A percentile compares a stretch with the other conserved stretches of the same genome.
Conservation (phyloP, 2,329 filamentous ascomycete species). For the Phaeosphaeriaceae sp. region DNA sequence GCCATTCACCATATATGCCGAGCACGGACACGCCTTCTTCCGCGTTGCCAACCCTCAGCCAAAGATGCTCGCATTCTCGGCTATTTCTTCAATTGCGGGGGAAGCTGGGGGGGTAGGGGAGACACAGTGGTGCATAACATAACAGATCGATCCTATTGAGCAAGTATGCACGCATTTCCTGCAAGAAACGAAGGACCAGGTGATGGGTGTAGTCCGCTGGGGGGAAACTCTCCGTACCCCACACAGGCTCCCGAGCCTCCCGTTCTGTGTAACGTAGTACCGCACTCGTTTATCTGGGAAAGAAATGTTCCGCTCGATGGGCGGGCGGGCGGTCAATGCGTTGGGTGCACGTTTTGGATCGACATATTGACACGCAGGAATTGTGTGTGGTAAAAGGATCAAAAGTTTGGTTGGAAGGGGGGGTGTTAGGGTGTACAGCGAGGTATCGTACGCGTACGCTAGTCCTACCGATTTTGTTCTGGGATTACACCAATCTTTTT, state of each 20-base stretch:
- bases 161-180: not conserved
- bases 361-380: too few relatives aligned
- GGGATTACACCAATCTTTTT: too few relatives aligned
- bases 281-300: slow-evolving; percentile 3
- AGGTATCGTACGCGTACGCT: too few relatives aligned
- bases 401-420: too few relatives aligned
- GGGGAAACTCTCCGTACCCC: too few relatives aligned
- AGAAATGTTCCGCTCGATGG: slow-evolving; percentile 3
- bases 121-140: too few relatives aligned
- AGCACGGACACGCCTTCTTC: not conserved
- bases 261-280: slow-evolving; percentile 13
- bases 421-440: too few relatives aligned
- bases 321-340: not conserved
- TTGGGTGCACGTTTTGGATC: too few relatives aligned
- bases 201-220: slow-evolving; percentile 8
- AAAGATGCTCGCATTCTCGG: not conserved
- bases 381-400: too few relatives aligned
- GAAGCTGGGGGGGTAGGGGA: too few relatives aligned
- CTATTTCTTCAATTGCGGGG: slow-evolving; percentile 10
- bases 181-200: slow-evolving; percentile 12
- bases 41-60: not conserved
- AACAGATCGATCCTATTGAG: not conserved
- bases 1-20: not conserved
- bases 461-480: too few relatives aligned
- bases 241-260: slow-evolving; percentile 11